phyloP scores from a whole-genome alignment of 2,329 filamentous ascomycete genomes.

The Blastomyces silverae region DNA sequence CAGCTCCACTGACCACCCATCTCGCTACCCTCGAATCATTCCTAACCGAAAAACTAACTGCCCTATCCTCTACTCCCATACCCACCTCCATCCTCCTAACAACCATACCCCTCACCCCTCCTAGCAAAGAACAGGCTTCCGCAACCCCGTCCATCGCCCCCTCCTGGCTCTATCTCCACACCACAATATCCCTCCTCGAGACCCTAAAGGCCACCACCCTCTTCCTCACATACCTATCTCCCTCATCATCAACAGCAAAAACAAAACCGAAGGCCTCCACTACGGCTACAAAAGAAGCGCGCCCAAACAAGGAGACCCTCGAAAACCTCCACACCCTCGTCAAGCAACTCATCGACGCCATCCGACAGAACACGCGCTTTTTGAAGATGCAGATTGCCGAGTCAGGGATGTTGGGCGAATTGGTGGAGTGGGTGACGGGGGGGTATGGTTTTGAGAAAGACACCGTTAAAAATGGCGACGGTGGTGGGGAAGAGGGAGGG shows the following conservation, averaged over 20 bases:
- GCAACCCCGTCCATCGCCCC: conserved; percentile 28
- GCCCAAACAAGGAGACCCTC: conserved; percentile 32
- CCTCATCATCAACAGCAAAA: conserved; percentile 17
- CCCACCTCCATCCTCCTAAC: conserved; percentile 11
- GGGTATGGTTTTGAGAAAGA: conserved; percentile 7
- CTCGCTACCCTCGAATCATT: conserved; percentile 17
- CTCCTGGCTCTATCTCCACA: conserved; percentile 40
- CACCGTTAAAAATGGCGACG: conserved; percentile 20
- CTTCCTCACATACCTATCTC: conserved; percentile 26
- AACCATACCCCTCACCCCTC: conserved; percentile 15
- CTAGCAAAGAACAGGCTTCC: conserved; percentile 20
- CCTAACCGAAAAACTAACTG: conserved; percentile 16
- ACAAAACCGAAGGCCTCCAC: conserved; percentile 24
- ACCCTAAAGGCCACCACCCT: conserved; percentile 36
- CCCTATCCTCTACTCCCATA: conserved; percentile 3
- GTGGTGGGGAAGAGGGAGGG: conserved; percentile 21
- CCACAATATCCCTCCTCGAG: conserved; percentile 36
- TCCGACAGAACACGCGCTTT: conserved; percentile 32
- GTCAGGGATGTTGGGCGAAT: conserved; percentile 38
- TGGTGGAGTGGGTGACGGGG: conserved; percentile 36
- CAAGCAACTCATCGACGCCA: conserved; percentile 30
- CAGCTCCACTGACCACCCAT: conserved; percentile 10
- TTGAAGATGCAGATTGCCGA: conserved; percentile 36
- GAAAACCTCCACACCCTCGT: conserved; percentile 27
- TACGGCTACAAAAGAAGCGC: conserved; percentile 20